Percentiles rank a stretch among this genome's conserved stretches.
Evolutionary conservation across 345 rosid genomes (phyloP).

Genomic region (Hypericum perforatum): DNA sequence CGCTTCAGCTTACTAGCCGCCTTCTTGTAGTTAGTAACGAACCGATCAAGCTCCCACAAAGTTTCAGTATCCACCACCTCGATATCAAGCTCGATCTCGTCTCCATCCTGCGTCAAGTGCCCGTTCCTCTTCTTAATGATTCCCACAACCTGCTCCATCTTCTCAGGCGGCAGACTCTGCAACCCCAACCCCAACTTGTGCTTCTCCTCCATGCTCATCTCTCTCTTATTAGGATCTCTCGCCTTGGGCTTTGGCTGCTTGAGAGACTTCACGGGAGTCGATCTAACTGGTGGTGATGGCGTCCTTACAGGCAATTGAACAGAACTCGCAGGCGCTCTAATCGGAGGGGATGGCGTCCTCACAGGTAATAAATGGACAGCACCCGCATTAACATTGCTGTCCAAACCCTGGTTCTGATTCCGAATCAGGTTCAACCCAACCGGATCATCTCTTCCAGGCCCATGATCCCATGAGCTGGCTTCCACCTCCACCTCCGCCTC

Average conservation of each 20-base stretch:
- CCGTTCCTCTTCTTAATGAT: constrained; percentile 30
- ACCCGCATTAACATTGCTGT: no score
- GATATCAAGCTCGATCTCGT: constrained; percentile 34
- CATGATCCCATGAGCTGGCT: constrained; percentile 40
- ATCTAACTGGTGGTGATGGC: constrained; percentile 22
- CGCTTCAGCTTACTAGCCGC: constrained; percentile 25
- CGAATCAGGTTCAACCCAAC: background rate
- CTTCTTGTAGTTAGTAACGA: constrained; percentile 26
- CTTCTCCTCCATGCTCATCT: constrained; percentile 39
- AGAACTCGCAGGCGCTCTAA: constrained; percentile 18
- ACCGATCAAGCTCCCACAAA: constrained; percentile 37
- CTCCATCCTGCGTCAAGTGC: constrained; percentile 22
- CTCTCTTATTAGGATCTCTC: constrained; percentile 30
- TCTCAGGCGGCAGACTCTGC: constrained; percentile 31
- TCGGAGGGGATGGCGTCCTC: constrained; percentile 26
- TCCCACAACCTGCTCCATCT: constrained; percentile 26
- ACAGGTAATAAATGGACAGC: constrained; percentile 24
- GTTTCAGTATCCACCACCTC: constrained; percentile 31
- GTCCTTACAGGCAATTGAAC: constrained; percentile 28
- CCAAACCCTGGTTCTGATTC: no score
- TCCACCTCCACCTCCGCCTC: background rate
- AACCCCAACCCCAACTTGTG: constrained; percentile 22
- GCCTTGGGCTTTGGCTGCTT: constrained; percentile 32
- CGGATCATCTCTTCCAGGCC: constrained; percentile 12
- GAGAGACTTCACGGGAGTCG: constrained; percentile 11